Evolutionary conservation across 768 basidiomycete species (phyloP), one percentile per base, ranked within the genome.

Genomic region (Fibroporia radiculosa): DNA sequence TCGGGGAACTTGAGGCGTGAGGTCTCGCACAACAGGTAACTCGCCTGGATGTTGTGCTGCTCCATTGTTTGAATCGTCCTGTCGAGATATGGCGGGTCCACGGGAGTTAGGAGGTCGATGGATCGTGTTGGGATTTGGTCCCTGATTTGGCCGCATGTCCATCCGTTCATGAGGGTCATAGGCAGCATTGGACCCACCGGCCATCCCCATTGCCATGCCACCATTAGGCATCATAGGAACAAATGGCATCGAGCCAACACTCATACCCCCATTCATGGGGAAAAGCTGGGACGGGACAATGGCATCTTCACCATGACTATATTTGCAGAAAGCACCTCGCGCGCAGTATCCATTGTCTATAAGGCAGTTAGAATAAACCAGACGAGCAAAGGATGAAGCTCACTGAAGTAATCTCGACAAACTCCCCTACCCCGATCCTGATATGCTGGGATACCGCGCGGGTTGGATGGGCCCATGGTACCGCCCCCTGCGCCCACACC

Each of bases 381-480:
- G 33, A 42, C 38, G 22, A 43, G 44, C 20, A 34, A 38, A 10
- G n/a, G 33, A 14, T n/a, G 38, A 29, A 4, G 74, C 93, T 58
- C 58, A 93, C 93, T 89, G 63, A 93, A 81, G 62, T 95, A 97
- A 64, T 97, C 92, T 48, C 85, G 77, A 67, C 93, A 97, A 49
- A 84, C 76, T 11, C 86, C 86, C 52, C 80, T 74, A 49, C 77
- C 77, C 59, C 80, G 81, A 51, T 83, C 84, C 43, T 75, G 77
- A 56, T 88, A 87, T 5, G 70, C 69, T 52, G 75, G 78, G 26
- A 72, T 69, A 23, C 70, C 73, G 49, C 80, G 67, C 7, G 69
- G 69, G 47, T 72, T 72, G 44, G 51, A 56, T 44, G 50, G 52
- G 18, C 52, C 56, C 37, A 54, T 55, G 50, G 56, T 49, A 6